Base-by-base conservation (phyloP, 2,329 filamentous ascomycete species). In the Plenodomus tracheiphilus region DNA sequence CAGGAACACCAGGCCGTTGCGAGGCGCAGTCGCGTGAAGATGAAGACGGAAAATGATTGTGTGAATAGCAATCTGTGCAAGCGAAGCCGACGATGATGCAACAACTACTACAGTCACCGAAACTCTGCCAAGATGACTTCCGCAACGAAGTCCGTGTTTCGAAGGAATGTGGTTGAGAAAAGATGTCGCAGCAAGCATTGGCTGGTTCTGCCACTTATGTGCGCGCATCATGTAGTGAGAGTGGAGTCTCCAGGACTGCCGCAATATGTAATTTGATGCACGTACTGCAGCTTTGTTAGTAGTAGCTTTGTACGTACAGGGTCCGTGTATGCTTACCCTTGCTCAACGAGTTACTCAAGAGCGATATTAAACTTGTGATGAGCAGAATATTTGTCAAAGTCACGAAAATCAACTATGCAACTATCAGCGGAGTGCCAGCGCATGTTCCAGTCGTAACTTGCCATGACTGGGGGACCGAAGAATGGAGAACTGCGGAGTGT, bases 381-480 rank as follows among this genome's bases (percentile, higher is more conserved):
- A 94, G 79, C 7, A 94, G 77, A 60, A 93, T 89, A 49, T 88
- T 88, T 37, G 87, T 90, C 64, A 93, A 77, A 19, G 82, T 87
- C 54, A 93, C 82, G 71, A 93, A 93, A 41, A 91, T 78, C 54
- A 91, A 79, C 81, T 77, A 50, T 46, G 28, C 16, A 10, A 32
- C 8, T 15, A 11, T 32, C 28, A 32, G 28, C 28, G 28, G 15
- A 32, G 28, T 32, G 4, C 4, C 4, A 38, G 18, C 19, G 34
- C 36, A 16, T 35, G 13, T 21, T 53, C 73, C 59, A 72, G 58
- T 37, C 39, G 41, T 49, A 15, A 41, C 54, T 49, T 51, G 80
- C 74, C 79, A 82, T 82, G 18, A 81, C 68, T 16, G 78, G 77
- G 13, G 78, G 75, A 3, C 79, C 79, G 28, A 81, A 73, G 39